Evolutionary conservation across 148 eudicot genomes (phyloP).

Genomic region (Nepenthes gracilis): DNA sequence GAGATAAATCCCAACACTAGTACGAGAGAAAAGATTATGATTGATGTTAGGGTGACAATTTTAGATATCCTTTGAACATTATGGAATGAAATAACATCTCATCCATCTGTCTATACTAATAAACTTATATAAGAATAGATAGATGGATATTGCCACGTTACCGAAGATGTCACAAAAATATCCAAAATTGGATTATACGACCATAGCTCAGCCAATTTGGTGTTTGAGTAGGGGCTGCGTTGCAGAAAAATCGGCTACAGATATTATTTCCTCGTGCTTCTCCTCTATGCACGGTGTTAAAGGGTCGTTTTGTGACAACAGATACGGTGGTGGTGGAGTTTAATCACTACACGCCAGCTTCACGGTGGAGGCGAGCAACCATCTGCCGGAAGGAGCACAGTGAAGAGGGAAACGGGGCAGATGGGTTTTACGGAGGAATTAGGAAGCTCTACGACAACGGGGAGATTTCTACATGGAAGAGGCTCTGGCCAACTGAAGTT

Average conservation of each 20-base stretch:
- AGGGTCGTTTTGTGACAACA: conserved; percentile 10
- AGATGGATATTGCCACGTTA: too few relatives aligned
- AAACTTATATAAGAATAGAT: too few relatives aligned
- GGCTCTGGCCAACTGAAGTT: conserved; percentile 64
- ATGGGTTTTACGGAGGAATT: conserved; percentile 89
- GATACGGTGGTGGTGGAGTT: conserved; percentile 68
- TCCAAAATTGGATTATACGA: too few relatives aligned
- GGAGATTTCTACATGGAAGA: conserved; percentile 67
- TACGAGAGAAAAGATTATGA: too few relatives aligned
- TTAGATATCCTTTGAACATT: too few relatives aligned
- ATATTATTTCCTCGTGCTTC: background rate
- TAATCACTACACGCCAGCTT: conserved; percentile 69
- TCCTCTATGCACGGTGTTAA: background rate
- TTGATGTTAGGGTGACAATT: too few relatives aligned
- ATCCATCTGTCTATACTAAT: too few relatives aligned
- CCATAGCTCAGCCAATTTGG: too few relatives aligned
- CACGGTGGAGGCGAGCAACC: conserved; percentile 60
- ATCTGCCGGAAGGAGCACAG: conserved; percentile 64
- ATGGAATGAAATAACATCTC: too few relatives aligned
- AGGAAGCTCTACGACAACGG: conserved; percentile 37
- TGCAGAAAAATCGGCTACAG: background rate
- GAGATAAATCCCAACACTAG: too few relatives aligned
- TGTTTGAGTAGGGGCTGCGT: too few relatives aligned
- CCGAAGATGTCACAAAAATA: too few relatives aligned
- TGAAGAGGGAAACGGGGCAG: conserved; percentile 83